Base-by-base conservation (phyloP, 1,139 yeast genomes). In the Zygosaccharomyces pseudobailii region DNA sequence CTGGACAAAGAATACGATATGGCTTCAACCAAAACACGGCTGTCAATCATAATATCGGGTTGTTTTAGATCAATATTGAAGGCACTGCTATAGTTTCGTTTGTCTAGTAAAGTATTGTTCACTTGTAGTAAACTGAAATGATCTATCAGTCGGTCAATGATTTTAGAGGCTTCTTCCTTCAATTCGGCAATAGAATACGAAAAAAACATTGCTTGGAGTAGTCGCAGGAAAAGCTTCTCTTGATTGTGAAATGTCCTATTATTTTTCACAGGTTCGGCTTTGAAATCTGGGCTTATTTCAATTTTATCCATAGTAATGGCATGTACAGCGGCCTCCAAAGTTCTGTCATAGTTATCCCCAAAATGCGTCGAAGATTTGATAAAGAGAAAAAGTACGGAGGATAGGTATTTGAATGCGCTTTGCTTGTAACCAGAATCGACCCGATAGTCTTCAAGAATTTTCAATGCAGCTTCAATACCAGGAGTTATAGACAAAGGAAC, bases 111-210 rank as follows among this genome's bases (percentile, higher is more conserved):
- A 2, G 89, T 83, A 27, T 84, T 82, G 28, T 88, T 86, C 42
- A 90, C 75, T 54, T 88, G 87, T 5, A 88, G 69, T 47, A 92
- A 71, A 5, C 89, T 82, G 55, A 87, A 83, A 66, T 92, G 97
- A 48, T 82, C 83, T 24, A 94, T 79, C 6, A 90, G 63, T 41
- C 87, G 82, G 50, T 78, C 76, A 38, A 88, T 74, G 43, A 89
- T 69, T 3, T 57, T 66, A 28, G 71, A 67, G 0, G 96, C 94
- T 42, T 86, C 89, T 0, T 79, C 84, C 47, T 74, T 75, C n/a
- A 86, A 71, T 48, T 86, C 95, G 0, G 84, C 82, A 38, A 89
- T 74, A 0, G 95, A 84, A 3, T 85, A 79, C 0, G 96, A 76
- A 62, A 77, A 84, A 63, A 87, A 88, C 8, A 88, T 64, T 1